Base-by-base conservation (phyloP, 2,329 filamentous ascomycete genomes). In the Dactylonectria macrodidyma region DNA sequence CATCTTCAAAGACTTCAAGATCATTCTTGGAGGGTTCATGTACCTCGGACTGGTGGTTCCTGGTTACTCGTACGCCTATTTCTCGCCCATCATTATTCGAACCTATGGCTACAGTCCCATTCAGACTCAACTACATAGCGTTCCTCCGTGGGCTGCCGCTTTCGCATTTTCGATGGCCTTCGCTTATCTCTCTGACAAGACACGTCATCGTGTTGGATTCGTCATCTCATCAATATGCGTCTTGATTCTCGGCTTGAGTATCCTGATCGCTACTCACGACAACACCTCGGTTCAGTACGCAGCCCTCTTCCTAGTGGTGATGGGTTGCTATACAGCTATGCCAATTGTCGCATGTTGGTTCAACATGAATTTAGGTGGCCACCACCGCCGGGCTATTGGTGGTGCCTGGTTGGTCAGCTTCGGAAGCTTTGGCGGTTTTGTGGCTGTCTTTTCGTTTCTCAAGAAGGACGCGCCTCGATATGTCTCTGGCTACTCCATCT, bases 271-370 rank as follows among this genome's bases (percentile, higher is more conserved):
- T 11, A 88, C 95, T 5, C 92, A 95, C 79, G 81, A 92, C 77
- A 88, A 94, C 78, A 84, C 83, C 0, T 70, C 86, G 12, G 81
- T 93, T 6, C 88, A 96, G 78, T 98, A 97, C 75, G 92, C 85
- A 0, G 93, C 92, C 0, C 86, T 98, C 0, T 97, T 97, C 84
- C 84, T 98, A 36, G 89, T 97, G 57, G 92, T 93, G 2, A 91
- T 90, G 83, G 94, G 94, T 57, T 88, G 89, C 0, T 98, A 97
- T 81, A 91, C 90, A 1, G 93, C 95, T n/a, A 95, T 97, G 92
- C 95, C 95, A 0, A 91, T 97, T 34, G 89, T 95, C 50, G 88
- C 95, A 6, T 95, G 92, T 79, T 95, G 93, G 92, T 95, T 92
- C 80, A 92, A 91, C 73, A 94, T 94, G 89, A 95, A 95, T 74